phyloP scores from a whole-genome alignment of 352 stramenopile species.

The Phytophthora tubulina region DNA sequence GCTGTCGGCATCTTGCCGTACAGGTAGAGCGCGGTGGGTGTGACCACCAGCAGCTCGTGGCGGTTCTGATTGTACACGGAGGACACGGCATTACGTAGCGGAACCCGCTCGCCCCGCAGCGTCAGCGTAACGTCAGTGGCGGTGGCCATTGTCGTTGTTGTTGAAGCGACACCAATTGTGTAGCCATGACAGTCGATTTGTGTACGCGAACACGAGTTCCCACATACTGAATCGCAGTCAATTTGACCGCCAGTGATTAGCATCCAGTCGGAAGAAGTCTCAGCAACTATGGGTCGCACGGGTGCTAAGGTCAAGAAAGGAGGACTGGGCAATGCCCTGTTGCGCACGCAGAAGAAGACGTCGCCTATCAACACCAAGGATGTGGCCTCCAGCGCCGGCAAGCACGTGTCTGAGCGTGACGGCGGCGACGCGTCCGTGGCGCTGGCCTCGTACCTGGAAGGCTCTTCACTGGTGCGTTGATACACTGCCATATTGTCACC shows the following conservation, averaged over 20 bases:
- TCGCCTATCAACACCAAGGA: conserved; percentile 75
- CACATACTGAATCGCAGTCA: too few relatives aligned
- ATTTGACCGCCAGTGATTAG: conserved; percentile 33
- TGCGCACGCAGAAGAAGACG: conserved; percentile 81
- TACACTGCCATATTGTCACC: neutral
- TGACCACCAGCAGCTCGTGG: conserved; percentile 56
- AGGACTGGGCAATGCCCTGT: conserved; percentile 75
- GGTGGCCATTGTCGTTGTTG: neutral
- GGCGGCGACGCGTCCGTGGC: conserved; percentile 84
- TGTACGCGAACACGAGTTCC: neutral
- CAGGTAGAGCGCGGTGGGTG: conserved; percentile 43
- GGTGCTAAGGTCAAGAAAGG: conserved; percentile 80
- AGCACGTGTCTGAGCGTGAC: conserved; percentile 85
- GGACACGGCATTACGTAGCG: conserved; percentile 48
- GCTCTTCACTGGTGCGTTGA: conserved; percentile 75
- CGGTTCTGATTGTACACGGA: conserved; percentile 49
- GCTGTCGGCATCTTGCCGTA: conserved; percentile 57
- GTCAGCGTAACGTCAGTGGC: conserved; percentile 47
- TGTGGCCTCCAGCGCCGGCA: conserved; percentile 84
- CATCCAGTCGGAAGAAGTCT: conserved; percentile 5
- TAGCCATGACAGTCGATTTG: conserved; percentile 4
- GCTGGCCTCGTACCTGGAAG: conserved; percentile 87
- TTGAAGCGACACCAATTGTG: conserved; percentile 7
- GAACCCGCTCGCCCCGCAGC: conserved; percentile 57
- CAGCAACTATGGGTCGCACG: conserved; percentile 70